phyloP scores from a whole-genome alignment of 306 rosid species.

The Prosopis cineraria region DNA sequence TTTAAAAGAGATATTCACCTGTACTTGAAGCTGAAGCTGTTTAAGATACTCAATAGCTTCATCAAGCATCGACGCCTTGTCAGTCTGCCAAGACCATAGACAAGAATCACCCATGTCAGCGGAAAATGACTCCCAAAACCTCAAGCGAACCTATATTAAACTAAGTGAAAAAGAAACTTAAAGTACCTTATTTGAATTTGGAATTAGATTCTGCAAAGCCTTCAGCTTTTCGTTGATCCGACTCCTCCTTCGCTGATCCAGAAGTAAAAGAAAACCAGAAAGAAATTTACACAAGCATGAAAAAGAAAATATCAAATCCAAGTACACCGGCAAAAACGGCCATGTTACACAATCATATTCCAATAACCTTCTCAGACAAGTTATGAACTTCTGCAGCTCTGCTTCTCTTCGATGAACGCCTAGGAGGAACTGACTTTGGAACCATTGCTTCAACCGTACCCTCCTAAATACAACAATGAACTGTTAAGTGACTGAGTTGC shows the following conservation, averaged over 20 bases:
- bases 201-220: constrained; percentile 72
- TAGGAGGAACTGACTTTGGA: constrained; percentile 32
- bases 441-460: constrained; percentile 51
- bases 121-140: neutral
- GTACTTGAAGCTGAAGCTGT: constrained; percentile 81
- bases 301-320: constrained; percentile 3
- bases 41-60: constrained; percentile 79
- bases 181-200: constrained; percentile 69
- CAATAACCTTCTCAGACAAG: constrained; percentile 68
- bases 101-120: neutral
- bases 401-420: constrained; percentile 69
- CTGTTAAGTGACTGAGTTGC: neutral
- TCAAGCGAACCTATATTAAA: neutral
- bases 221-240: constrained; percentile 77
- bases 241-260: constrained; percentile 68
- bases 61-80: constrained; percentile 79
- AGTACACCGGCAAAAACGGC: neutral
- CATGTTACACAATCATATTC: neutral
- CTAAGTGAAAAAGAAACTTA: neutral
- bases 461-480: constrained; percentile 35
- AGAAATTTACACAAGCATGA: neutral
- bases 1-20: constrained; percentile 39
- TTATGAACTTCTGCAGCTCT: constrained; percentile 84
- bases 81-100: constrained; percentile 46
- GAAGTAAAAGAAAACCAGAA: neutral